Conservation (phyloP, 768 basidiomycete species). For the Crassisporium funariophilum region DNA sequence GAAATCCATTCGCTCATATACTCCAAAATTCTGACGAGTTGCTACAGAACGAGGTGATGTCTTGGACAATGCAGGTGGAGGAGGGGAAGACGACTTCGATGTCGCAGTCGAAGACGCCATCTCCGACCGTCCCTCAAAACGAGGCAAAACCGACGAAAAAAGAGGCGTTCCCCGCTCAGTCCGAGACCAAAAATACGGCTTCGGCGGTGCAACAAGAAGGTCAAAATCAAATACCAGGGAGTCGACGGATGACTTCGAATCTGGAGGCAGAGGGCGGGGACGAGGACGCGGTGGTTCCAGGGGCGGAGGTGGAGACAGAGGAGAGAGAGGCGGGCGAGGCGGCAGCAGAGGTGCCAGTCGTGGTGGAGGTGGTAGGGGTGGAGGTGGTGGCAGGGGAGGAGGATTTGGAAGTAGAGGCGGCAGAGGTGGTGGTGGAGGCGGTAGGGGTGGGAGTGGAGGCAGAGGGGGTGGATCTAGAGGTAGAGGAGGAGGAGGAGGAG, state of each 20-base stretch:
- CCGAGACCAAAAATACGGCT: constrained; percentile 82
- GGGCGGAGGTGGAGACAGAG: constrained; percentile 28
- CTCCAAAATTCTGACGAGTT: not conserved
- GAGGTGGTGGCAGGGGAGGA: constrained; percentile 32
- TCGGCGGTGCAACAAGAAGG: constrained; percentile 67
- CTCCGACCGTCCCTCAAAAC: constrained; percentile 64
- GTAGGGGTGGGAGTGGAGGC: constrained; percentile 30
- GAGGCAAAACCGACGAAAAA: constrained; percentile 45
- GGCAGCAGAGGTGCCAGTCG: constrained; percentile 33
- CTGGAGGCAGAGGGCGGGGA: constrained; percentile 35
- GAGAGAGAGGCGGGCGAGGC: constrained; percentile 28
- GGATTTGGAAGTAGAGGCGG: constrained; percentile 26
- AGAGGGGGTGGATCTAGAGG: constrained; percentile 33
- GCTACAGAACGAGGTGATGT: constrained; percentile 82
- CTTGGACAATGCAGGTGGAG: constrained; percentile 62
- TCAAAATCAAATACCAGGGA: constrained; percentile 82
- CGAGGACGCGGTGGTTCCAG: constrained; percentile 26
- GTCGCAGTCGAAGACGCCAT: constrained; percentile 91
- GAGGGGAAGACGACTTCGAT: constrained; percentile 76
- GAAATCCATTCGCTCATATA: not conserved
- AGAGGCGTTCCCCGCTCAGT: constrained; percentile 54
- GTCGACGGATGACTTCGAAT: constrained; percentile 76
- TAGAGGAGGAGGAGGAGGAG: constrained; percentile 34
- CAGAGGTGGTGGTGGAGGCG: constrained; percentile 27
- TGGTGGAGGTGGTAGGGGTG: constrained; percentile 31